These are phyloP conservation scores for Apiotrichum siamense DNA, from an alignment of 1,284 basidiomycete species.

Conservation along the genomic window DNA sequence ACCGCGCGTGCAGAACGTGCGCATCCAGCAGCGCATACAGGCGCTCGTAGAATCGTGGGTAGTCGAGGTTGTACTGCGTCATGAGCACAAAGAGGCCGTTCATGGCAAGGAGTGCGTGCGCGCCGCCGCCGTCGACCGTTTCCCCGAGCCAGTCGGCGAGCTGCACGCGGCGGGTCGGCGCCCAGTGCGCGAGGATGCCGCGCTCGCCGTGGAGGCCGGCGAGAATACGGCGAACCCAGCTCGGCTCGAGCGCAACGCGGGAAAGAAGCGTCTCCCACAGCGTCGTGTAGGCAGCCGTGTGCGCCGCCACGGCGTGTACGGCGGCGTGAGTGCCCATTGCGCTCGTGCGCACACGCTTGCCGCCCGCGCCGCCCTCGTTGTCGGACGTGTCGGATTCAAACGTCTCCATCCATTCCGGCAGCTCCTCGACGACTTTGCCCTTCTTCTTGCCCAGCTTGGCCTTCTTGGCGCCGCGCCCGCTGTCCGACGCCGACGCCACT, in stretches of 20 bases:
- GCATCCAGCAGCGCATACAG: constrained; percentile 83
- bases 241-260: constrained; percentile 21
- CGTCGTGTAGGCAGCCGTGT: constrained; percentile 31
- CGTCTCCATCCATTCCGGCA: constrained; percentile 47
- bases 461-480: constrained; percentile 36
- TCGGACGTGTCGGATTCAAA: constrained; percentile 37
- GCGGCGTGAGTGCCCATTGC: constrained; percentile 32
- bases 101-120: constrained; percentile 81
- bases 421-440: constrained; percentile 24
- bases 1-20: constrained; percentile 82
- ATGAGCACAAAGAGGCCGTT: constrained; percentile 90
- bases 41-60: constrained; percentile 91
- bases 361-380: constrained; percentile 44
- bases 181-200: constrained; percentile 42
- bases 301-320: constrained; percentile 30
- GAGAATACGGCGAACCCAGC: constrained; percentile 37
- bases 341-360: constrained; percentile 28
- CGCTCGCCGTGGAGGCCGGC: constrained; percentile 39
- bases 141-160: constrained; percentile 92
- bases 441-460: constrained; percentile 48
- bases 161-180: constrained; percentile 55
- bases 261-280: constrained; percentile 36
- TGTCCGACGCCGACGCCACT: too few relatives aligned
- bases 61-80: constrained; percentile 90
- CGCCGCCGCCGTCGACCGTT: constrained; percentile 79